Conservation (phyloP, 2,329 filamentous ascomycete genomes). For the Davidsoniella australis region DNA sequence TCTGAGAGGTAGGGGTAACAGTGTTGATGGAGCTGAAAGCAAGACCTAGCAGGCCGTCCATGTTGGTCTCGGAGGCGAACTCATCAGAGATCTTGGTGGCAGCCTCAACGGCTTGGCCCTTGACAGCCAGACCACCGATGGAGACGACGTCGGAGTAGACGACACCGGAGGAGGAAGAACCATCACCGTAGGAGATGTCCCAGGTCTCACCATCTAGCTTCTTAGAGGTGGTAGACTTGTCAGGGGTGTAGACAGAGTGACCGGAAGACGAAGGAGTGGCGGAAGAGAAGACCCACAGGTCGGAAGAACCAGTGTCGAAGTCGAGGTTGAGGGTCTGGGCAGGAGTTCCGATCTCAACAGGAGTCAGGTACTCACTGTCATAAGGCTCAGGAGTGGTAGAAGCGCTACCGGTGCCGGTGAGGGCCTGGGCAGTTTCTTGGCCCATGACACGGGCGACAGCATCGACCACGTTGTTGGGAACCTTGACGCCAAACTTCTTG, state of each 20-base stretch:
- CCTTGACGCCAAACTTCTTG: constrained; percentile 19
- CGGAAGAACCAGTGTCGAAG: constrained; percentile 28
- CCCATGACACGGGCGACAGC: constrained; percentile 14
- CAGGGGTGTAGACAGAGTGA: constrained; percentile 19
- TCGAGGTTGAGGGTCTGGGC: constrained; percentile 23
- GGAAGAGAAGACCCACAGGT: constrained; percentile 23
- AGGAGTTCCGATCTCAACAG: constrained; percentile 8
- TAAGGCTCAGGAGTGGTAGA: constrained; percentile 14
- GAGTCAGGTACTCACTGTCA: constrained; percentile 7
- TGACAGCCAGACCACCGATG: constrained; percentile 25
- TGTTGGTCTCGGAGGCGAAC: constrained; percentile 22
- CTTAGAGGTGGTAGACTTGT: constrained; percentile 17
- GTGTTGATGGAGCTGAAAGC: constrained; percentile 28
- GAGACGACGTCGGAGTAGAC: constrained; percentile 28
- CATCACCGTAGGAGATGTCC: constrained; percentile 26
- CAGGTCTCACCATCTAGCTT: constrained; percentile 17
- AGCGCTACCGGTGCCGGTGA: constrained; percentile 17
- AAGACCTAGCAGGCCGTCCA: constrained; percentile 25
- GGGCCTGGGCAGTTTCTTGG: constrained; percentile 12
- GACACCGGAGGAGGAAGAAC: constrained; percentile 24
- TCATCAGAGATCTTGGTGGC: constrained; percentile 24
- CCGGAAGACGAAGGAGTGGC: constrained; percentile 16
- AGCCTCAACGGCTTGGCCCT: constrained; percentile 26
- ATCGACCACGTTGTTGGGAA: constrained; percentile 2
- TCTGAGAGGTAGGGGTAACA: constrained; percentile 18